Percentiles rank a stretch among this genome's conserved stretches.
phyloP scores from a whole-genome alignment of 139 green algal species.

The Chlorella sp. region DNA sequence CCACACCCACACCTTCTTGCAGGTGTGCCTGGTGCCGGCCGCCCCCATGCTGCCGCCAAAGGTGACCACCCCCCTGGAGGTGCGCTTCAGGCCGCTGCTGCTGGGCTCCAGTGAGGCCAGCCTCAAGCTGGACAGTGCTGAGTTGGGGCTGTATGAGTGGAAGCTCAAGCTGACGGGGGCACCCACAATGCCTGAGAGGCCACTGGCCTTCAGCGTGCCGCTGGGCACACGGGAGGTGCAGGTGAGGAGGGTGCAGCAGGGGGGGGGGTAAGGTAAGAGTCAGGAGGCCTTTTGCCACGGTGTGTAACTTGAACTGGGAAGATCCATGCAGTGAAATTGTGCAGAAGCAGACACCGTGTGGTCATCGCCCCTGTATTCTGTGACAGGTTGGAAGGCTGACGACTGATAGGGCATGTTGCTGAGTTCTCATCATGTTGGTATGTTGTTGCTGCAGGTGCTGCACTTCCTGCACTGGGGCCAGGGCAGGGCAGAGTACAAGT shows the following conservation, averaged over 20 bases:
- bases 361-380: background rate
- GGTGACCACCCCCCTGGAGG: slow-evolving; percentile 25
- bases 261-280: slow-evolving; percentile 15
- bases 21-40: no score
- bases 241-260: slow-evolving; percentile 58
- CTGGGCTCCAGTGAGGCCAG: slow-evolving; percentile 32
- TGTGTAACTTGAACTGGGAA: background rate
- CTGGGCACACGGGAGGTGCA: slow-evolving; percentile 57
- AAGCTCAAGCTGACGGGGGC: slow-evolving; percentile 46
- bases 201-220: slow-evolving; percentile 57
- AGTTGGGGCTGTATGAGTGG: slow-evolving; percentile 65
- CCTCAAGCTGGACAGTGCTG: slow-evolving; percentile 48
- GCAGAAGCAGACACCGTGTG: background rate
- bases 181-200: slow-evolving; percentile 48
- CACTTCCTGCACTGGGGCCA: no score
- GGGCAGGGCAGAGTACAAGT: no score
- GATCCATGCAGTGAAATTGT: background rate
- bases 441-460: background rate
- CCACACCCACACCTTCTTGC: no score
- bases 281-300: background rate
- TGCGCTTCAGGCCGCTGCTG: slow-evolving; percentile 66
- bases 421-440: background rate
- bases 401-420: background rate
- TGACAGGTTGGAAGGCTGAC: background rate
- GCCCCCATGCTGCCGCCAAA: slow-evolving; percentile 36